Base-by-base conservation (phyloP, 176 grass and related monocot genomes). In the Panicum miliaceum region DNA sequence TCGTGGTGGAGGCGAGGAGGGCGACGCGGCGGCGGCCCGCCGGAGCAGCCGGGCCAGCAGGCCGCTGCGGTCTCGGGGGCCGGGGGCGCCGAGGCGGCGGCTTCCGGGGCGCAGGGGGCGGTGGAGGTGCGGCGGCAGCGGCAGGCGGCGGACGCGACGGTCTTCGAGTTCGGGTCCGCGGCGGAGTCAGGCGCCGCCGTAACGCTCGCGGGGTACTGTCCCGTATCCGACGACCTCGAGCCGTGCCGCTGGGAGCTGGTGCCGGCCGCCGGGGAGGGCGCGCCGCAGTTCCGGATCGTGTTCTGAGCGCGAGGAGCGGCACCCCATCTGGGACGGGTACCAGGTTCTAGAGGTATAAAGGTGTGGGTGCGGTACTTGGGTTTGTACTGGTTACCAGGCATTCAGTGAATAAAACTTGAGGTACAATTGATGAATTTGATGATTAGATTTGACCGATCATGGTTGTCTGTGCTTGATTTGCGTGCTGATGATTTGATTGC, bases 81-180 rank as follows among this genome's bases (percentile, higher is more conserved):
- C 34, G 25, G 10, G 61, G 82, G 26, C 27, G 10, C 45, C 10
- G 76, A 79, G 32, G 68, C 68, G 34, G 40, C 87, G 13, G 61
- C 85, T 36, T 34, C 76, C 4, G 92, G 90, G 32, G 85, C 91
- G 79, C 54, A 94, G 15, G 95, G 95, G 75, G 95, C 95, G 46
- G 79, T 93, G 64, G 90, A 94, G 88, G 92, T 93, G 65, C 92
- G 75, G 81, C 90, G 90, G 51, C 84, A 47, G 82, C 66, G 81
- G 77, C 88, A 81, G 64, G 81, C 69, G 38, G 81, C 87, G 43
- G 95, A 97, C 62, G 92, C 90, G 76, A 93, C 92, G 46, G 90
- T 97, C 37, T 97, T 97, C 82, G 95, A 97, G 85, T 97, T 97
- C 76, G 92, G 95, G n/a, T 94, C 92, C 53, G 87, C 84, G 75